These are phyloP conservation scores for Myochromella boudieri DNA, from an alignment of 768 basidiomycete species.

Conservation along the genomic window DNA sequence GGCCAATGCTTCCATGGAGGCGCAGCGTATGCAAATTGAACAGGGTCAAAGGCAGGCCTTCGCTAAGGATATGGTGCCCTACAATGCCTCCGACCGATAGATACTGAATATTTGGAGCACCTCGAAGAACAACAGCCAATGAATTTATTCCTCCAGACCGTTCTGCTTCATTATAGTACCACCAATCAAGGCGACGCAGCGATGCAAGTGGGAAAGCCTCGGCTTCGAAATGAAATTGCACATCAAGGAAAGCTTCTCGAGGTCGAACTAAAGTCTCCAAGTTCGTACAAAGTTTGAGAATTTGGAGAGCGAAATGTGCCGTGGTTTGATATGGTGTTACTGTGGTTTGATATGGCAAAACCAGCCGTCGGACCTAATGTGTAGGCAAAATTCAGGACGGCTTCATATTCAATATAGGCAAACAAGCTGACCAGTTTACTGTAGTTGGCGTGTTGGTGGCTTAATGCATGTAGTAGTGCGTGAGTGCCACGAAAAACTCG, in stretches of 20 bases:
- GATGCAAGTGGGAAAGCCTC: constrained; percentile 44
- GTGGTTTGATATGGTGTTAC: constrained; percentile 27
- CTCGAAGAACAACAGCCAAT: constrained; percentile 47
- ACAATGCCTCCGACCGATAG: constrained; percentile 54
- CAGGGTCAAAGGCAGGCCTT: constrained; percentile 33
- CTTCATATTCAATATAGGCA: constrained; percentile 2
- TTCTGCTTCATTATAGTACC: constrained; percentile 57
- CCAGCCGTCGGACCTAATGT: constrained; percentile 51
- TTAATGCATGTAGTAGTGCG: constrained; percentile 32
- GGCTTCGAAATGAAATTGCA: constrained; percentile 55
- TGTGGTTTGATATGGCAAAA: constrained; percentile 59
- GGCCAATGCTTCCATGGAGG: constrained; percentile 44
- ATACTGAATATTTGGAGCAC: constrained; percentile 55
- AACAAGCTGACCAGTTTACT: constrained; percentile 25
- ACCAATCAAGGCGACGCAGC: constrained; percentile 68
- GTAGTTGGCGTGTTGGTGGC: constrained; percentile 22
- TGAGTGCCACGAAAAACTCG: constrained; percentile 32
- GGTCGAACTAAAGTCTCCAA: constrained; percentile 59
- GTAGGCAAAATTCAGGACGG: constrained; percentile 1
- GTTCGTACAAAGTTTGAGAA: constrained; percentile 47
- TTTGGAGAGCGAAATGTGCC: constrained; percentile 38
- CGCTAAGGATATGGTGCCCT: constrained; percentile 25
- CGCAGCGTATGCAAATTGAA: constrained; percentile 54
- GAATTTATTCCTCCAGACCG: constrained; percentile 68
- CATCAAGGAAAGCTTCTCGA: constrained; percentile 24